These are phyloP conservation scores for Xylariaceae sp. DNA, from an alignment of 2,329 filamentous ascomycete genomes.

Conservation along the genomic window DNA sequence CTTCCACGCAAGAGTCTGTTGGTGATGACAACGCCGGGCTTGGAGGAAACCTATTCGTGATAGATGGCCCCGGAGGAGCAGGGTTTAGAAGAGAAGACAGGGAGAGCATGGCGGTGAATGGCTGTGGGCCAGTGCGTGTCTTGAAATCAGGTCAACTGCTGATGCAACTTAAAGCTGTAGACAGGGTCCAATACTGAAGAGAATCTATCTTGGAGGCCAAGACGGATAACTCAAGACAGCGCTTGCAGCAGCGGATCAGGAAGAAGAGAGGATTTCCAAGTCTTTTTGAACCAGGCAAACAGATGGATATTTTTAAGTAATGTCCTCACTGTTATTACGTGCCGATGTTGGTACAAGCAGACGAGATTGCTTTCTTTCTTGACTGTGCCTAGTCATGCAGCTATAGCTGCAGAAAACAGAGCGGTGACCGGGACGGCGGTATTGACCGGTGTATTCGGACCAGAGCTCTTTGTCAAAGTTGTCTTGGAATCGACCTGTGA, in stretches of 20 bases:
- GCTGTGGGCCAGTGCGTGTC: conserved; percentile 30
- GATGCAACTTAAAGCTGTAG: conserved; percentile 28
- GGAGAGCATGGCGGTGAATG: conserved; percentile 53
- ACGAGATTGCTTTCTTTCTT: conserved; percentile 36
- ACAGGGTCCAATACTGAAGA: conserved; percentile 24
- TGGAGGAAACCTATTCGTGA: conserved; percentile 38
- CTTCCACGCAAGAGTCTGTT: conserved; percentile 32
- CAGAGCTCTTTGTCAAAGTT: conserved; percentile 44
- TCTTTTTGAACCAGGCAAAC: conserved; percentile 38
- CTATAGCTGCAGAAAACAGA: conserved; percentile 34
- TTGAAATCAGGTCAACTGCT: conserved; percentile 36
- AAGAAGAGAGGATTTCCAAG: conserved; percentile 30
- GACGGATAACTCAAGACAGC: conserved; percentile 33
- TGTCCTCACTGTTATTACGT: conserved; percentile 32
- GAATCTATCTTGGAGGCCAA: conserved; percentile 23
- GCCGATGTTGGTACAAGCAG: conserved; percentile 35
- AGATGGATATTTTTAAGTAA: conserved; percentile 31
- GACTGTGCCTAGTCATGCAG: conserved; percentile 38
- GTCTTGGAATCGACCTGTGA: conserved; percentile 48
- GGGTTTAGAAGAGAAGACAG: conserved; percentile 66
- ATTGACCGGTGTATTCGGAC: conserved; percentile 40
- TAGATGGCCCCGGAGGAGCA: conserved; percentile 41
- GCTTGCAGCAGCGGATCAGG: conserved; percentile 29
- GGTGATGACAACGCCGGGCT: conserved; percentile 38
- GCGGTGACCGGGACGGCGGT: conserved; percentile 33